These are phyloP conservation scores for Lachancea kluyveri DNA, from an alignment of 805 yeast genomes.

Conservation along the genomic window DNA sequence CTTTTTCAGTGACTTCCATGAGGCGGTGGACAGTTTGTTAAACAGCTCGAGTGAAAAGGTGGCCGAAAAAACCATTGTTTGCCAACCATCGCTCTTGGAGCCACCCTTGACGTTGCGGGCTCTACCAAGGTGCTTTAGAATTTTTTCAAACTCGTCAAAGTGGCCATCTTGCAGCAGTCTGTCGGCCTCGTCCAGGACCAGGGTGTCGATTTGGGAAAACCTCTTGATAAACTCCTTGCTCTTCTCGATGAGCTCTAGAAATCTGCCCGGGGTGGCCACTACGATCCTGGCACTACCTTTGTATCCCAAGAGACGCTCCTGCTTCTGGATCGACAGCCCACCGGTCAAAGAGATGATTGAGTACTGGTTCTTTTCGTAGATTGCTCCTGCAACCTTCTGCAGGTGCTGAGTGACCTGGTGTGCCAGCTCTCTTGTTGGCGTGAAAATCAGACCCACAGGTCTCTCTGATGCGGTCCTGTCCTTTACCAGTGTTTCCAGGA, in stretches of 20 bases:
- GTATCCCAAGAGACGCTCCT: conserved; percentile 67
- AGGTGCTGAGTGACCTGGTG: conserved; percentile 87
- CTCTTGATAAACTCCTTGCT: conserved; percentile 37
- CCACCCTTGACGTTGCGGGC: conserved; percentile 36
- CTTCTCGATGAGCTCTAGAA: conserved; percentile 72
- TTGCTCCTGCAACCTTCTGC: conserved; percentile 35
- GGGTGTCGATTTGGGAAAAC: conserved; percentile 39
- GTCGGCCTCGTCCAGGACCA: conserved; percentile 94
- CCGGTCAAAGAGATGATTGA: conserved; percentile 81
- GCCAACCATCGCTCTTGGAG: conserved; percentile 43
- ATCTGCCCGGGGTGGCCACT: conserved; percentile 95
- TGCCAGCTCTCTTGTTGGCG: conserved; percentile 96
- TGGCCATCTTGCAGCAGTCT: conserved; percentile 92
- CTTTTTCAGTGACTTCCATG: conserved; percentile 24
- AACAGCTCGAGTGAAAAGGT: conserved; percentile 83
- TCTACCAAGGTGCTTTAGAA: conserved; percentile 56
- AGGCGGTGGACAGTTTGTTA: conserved; percentile 53
- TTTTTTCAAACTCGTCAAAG: conserved; percentile 84
- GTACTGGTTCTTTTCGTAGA: conserved; percentile 45
- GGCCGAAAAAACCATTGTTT: conserved; percentile 91
- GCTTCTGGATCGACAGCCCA: conserved; percentile 91
- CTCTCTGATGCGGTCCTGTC: conserved; percentile 20
- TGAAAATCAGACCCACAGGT: conserved; percentile 75
- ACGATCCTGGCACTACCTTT: conserved; percentile 65
- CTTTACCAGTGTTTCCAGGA: conserved; percentile 54